Evolutionary conservation across 768 basidiomycete genomes (phyloP), one percentile per base, ranked within the genome.

Genomic region (Suillus alpinus): DNA sequence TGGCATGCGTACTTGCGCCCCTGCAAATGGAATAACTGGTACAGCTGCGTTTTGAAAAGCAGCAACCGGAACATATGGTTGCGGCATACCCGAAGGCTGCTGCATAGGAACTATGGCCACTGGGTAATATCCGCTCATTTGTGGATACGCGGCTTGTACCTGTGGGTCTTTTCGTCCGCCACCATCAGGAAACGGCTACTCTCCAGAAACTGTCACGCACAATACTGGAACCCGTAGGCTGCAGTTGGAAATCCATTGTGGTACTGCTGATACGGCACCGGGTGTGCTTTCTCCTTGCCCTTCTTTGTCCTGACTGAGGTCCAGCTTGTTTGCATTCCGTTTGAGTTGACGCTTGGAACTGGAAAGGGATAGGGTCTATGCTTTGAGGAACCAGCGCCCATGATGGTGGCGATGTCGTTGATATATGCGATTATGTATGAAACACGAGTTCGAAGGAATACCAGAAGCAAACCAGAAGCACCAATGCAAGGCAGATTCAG

Each of bases 61-160:
- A n/a, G 64, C 60, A 52, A 74, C 64, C 12, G 71, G 73, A 14
- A 68, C 18, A 20, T 73, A 74, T 3, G 50, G 7, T 39, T 72
- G 71, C 6, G 71, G 69, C 69, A 72, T 69, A 31, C 66, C 44
- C 26, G 73, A 5, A 10, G 71, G 73, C 36, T 74, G 72, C n/a
- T 74, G 72, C 4, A 66, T 18, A 4, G 63, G 67, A 14, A 56
- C 36, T 65, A 73, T 65, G 56, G 64, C 66, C 10, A 74, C 61
- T 2, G 71, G 73, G 59, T 72, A 73, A 10, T 75, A 73, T 6
- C 65, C 37, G 37, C 40, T 62, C 6, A 62, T 20, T 29, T 64
- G 58, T 31, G 73, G 70, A 64, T 59, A 73, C 0, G 58, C 44
- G 0, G 71, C 29, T 59, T 58, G 66, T 47, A 61, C 58, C 55